Base-by-base conservation (phyloP, 208 protist genomes). In the Tetramitus jugosus region DNA sequence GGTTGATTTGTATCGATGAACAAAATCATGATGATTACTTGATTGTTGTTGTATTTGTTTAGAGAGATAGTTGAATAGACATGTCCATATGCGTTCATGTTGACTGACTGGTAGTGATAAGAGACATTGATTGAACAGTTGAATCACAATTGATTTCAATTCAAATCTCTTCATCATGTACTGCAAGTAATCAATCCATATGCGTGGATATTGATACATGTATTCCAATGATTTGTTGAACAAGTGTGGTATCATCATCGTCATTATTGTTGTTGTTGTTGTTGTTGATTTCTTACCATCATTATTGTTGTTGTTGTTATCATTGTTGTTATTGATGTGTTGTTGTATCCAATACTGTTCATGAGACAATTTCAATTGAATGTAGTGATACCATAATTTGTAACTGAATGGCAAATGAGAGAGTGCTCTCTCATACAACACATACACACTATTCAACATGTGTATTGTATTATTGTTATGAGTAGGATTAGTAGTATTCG, bases 91-190 rank as follows among this genome's bases (percentile, higher is more conserved):
- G 29, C 85, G 84, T 40, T 91, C 67, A 83, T 97, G 94, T 84
- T 97, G 94, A n/a, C 92, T 95, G 40, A 97, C 78, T 26, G 94
- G 93, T 64, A 97, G 83, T 23, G 91, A 31, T 31, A 84, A 79
- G 13, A 97, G 84, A n/a, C 90, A 90, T 29, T 90, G 49, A 81
- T 96, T 91, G 77, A 94, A 93, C 40, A 80, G 78, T 77, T 79
- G 69, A 40, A 91, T 79, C 14, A 88, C 88, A 13, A 61, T 10
- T 43, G 88, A 92, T 33, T 93, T 82, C 26, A 77, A 79, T 39
- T 80, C 31, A 76, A 95, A 91, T 29, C 60, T 29, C n/a, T n/a
- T n/a, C 31, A 86, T 79, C 45, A 96, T 80, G 72, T 95, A 88
- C 39, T 79, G 29, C 46, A 81, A 81, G 84, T 96, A 96, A 31